Evolutionary conservation across 306 rosid species (phyloP).

Genomic region (Cucurbita ficifolia): DNA sequence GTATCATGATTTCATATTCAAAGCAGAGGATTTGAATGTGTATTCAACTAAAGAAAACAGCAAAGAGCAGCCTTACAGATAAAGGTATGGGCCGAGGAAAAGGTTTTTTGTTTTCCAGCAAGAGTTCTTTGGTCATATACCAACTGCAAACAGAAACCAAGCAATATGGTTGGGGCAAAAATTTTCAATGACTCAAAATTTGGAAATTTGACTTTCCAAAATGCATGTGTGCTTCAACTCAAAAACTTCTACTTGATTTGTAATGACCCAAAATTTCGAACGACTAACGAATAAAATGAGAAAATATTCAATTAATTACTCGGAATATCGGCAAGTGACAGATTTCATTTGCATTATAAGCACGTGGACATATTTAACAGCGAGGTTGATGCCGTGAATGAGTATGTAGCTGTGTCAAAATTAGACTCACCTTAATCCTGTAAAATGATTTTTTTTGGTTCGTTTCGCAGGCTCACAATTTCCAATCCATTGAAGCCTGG

Average conservation of each 20-base stretch:
- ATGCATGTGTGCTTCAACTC: neutral
- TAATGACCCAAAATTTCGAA: neutral
- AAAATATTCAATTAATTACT: neutral
- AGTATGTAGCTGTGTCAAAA: neutral
- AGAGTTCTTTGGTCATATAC: conserved; percentile 5
- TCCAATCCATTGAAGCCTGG: neutral
- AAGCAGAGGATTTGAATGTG: neutral
- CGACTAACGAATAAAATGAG: neutral
- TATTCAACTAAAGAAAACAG: neutral
- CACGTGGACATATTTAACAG: neutral
- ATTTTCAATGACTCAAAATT: neutral
- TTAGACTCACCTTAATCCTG: conserved; percentile 1
- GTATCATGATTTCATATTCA: neutral
- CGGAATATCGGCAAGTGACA: neutral
- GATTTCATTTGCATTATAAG: neutral
- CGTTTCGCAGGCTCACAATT: neutral
- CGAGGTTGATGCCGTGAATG: neutral
- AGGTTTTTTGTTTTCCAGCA: neutral
- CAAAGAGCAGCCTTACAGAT: neutral
- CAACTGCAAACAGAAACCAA: conserved; percentile 5
- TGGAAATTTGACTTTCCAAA: neutral
- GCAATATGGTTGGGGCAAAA: neutral
- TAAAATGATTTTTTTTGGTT: neutral
- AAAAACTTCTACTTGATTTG: neutral
- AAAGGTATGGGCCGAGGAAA: conserved; percentile 2